phyloP scores from a whole-genome alignment of 2,329 filamentous ascomycete genomes.

The Aureobasidium sp. region DNA sequence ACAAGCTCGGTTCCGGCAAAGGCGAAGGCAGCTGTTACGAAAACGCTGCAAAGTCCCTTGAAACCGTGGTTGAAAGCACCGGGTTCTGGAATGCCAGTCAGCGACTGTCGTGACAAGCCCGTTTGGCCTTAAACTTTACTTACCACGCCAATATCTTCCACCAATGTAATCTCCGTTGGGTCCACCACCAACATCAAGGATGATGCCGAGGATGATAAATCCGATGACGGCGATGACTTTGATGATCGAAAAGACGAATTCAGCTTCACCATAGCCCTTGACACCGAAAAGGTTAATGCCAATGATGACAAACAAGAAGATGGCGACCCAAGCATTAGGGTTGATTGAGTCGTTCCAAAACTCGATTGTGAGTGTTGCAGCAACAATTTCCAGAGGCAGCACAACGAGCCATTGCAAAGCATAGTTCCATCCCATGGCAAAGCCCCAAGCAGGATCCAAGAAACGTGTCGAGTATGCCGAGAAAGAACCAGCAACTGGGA shows the following conservation, averaged over 20 bases:
- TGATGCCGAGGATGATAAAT: constrained; percentile 81
- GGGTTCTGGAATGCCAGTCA: constrained; percentile 59
- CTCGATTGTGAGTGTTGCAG: constrained; percentile 73
- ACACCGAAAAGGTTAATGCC: constrained; percentile 83
- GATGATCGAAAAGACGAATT: constrained; percentile 79
- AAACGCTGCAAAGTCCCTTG: constrained; percentile 72
- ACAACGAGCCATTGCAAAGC: constrained; percentile 82
- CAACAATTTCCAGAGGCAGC: constrained; percentile 78
- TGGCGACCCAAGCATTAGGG: constrained; percentile 69
- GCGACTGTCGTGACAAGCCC: constrained; percentile 48
- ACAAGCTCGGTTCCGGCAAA: constrained; percentile 72
- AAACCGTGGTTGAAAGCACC: constrained; percentile 82
- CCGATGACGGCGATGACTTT: constrained; percentile 82
- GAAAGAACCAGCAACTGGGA: constrained; percentile 87
- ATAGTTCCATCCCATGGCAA: constrained; percentile 49
- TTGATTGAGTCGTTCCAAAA: constrained; percentile 62
- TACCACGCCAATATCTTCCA: constrained; percentile 46
- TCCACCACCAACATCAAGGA: constrained; percentile 74
- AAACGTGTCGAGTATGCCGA: constrained; percentile 88
- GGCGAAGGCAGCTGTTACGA: constrained; percentile 69
- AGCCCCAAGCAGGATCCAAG: constrained; percentile 70
- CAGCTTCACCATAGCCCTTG: constrained; percentile 81
- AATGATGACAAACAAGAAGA: constrained; percentile 73
- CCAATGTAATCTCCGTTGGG: constrained; percentile 71
- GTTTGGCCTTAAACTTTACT: constrained; percentile 35